Evolutionary conservation across 2,329 filamentous ascomycete species (phyloP).

Genomic region (Acrocalymma vagum): DNA sequence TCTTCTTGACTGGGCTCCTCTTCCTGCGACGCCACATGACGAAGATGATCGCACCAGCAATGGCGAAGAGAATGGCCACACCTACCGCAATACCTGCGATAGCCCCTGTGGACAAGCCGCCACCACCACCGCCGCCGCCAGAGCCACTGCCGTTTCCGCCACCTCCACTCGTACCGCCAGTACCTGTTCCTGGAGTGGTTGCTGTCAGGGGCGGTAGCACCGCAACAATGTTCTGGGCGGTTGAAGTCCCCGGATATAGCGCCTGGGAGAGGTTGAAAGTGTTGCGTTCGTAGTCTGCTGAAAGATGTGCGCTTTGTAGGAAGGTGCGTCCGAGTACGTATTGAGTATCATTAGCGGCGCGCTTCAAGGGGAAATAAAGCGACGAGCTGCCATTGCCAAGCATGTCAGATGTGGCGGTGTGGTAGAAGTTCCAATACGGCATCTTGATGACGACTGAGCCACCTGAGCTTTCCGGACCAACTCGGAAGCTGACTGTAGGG

Average conservation of each 20-base stretch:
- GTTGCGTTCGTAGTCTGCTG: conserved; percentile 45
- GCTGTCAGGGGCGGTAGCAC: conserved; percentile 23
- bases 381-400: conserved; percentile 30
- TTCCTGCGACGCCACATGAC: conserved; percentile 20
- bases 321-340: conserved; percentile 51
- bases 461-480: conserved; percentile 33
- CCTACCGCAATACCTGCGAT: conserved; percentile 37
- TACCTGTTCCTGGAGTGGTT: conserved; percentile 9
- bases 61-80: conserved; percentile 10
- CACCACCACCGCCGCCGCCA: neutral
- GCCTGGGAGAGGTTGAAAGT: conserved; percentile 54
- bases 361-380: conserved; percentile 50
- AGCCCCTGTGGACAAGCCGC: conserved; percentile 22
- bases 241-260: conserved; percentile 57
- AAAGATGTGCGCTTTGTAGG: conserved; percentile 52
- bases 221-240: conserved; percentile 47
- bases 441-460: conserved; percentile 41
- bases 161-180: conserved; percentile 1
- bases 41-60: conserved; percentile 12
- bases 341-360: conserved; percentile 47
- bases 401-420: conserved; percentile 28
- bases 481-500: conserved; percentile 41
- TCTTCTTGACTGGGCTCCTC: conserved; percentile 2
- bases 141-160: too few species aligned
- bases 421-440: conserved; percentile 51